These are phyloP conservation scores for Malassezia obtusa DNA, from an alignment of 1,284 basidiomycete species.

Conservation along the genomic window DNA sequence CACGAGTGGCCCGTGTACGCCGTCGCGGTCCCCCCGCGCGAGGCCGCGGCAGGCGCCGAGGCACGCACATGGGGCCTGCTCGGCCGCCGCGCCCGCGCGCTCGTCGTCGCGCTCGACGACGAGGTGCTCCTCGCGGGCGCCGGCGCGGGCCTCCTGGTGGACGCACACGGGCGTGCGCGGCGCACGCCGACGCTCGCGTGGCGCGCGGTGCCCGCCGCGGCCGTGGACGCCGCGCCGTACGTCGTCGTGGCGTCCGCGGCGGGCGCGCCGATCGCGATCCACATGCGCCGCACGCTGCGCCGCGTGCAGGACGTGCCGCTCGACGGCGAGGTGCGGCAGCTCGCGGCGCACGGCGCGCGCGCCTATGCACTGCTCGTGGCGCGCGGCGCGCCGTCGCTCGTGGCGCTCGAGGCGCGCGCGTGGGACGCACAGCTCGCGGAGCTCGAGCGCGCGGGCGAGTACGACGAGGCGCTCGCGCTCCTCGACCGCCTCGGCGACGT, in stretches of 20 bases:
- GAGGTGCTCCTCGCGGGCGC: constrained; percentile 1
- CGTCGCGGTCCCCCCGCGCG: background rate
- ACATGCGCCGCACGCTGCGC: constrained; percentile 7
- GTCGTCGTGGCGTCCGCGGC: background rate
- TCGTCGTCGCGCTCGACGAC: background rate
- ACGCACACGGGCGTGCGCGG: background rate
- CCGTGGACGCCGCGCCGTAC: constrained; percentile 49
- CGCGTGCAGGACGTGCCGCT: constrained; percentile 51
- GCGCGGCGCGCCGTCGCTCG: constrained; percentile 59
- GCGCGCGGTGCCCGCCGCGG: constrained; percentile 54
- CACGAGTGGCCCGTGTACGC: constrained; percentile 8
- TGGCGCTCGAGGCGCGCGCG: constrained; percentile 62
- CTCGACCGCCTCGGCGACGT: constrained; percentile 54
- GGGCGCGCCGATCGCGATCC: background rate
- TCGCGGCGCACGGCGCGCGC: constrained; percentile 22
- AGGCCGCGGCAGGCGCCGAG: background rate
- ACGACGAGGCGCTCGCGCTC: constrained; percentile 69
- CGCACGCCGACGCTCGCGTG: background rate
- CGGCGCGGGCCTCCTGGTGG: background rate
- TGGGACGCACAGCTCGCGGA: constrained; percentile 78
- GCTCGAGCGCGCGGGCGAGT: constrained; percentile 62
- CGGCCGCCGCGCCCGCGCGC: background rate
- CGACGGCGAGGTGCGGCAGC: constrained; percentile 21
- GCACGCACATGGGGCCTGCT: constrained; percentile 1
- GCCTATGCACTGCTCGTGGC: background rate